Percentiles rank a stretch among this genome's conserved stretches.
phyloP scores from a whole-genome alignment of 2,329 filamentous ascomycete species.

The Corynespora cassiicola region DNA sequence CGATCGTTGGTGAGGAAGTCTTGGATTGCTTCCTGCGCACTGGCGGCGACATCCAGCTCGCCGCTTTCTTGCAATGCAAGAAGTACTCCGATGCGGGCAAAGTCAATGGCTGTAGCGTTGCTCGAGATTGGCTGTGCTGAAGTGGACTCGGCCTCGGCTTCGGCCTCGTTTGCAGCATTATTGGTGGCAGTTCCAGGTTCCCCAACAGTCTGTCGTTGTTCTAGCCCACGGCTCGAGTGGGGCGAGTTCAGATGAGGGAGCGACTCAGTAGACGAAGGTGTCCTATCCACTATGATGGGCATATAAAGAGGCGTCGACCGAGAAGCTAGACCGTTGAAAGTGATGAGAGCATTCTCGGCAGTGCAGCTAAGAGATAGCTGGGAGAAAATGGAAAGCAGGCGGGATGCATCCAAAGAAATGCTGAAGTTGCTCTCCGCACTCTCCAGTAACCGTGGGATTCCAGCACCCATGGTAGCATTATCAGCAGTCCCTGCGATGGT shows the following conservation, averaged over 20 bases:
- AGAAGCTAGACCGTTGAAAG: constrained; percentile 67
- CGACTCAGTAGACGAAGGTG: constrained; percentile 27
- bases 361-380: constrained; percentile 77
- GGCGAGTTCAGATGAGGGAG: constrained; percentile 31
- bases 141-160: constrained; percentile 21
- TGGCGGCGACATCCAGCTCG: constrained; percentile 47
- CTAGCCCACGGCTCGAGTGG: constrained; percentile 20
- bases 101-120: constrained; percentile 49
- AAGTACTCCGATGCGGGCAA: constrained; percentile 54
- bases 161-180: constrained; percentile 19
- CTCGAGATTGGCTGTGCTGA: constrained; percentile 38
- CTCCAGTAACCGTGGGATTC: constrained; percentile 76
- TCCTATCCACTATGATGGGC: constrained; percentile 24
- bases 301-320: constrained; percentile 27
- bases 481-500: constrained; percentile 48
- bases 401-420: constrained; percentile 73
- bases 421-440: constrained; percentile 73
- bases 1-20: constrained; percentile 40
- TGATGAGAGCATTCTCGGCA: constrained; percentile 85
- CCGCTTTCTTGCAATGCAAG: constrained; percentile 52
- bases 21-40: constrained; percentile 52
- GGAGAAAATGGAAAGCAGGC: constrained; percentile 79
- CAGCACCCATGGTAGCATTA: constrained; percentile 77
- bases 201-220: constrained; percentile 36
- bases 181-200: constrained; percentile 39